phyloP scores from a whole-genome alignment of 2,329 filamentous ascomycete genomes.

The Alternaria alternata region DNA sequence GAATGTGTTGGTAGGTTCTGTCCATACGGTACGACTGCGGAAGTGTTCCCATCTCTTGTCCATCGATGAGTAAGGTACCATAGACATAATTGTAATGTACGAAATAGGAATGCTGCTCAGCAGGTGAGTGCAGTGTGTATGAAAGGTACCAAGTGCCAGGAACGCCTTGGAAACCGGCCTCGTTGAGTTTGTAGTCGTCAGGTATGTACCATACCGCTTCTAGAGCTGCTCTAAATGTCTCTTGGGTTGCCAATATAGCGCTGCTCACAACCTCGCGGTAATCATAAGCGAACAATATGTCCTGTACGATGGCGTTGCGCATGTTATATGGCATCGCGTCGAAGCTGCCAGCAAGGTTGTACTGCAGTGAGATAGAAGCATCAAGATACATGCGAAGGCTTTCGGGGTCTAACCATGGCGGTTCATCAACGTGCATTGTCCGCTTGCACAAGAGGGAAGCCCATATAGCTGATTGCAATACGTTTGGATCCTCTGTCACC shows the following conservation, averaged over 20 bases:
- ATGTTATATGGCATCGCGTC: conserved; percentile 44
- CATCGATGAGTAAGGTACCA: conserved; percentile 60
- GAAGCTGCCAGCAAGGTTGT: conserved; percentile 55
- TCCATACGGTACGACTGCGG: conserved; percentile 61
- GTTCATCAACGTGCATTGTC: conserved; percentile 51
- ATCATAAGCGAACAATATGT: conserved; percentile 55
- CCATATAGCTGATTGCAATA: conserved; percentile 59
- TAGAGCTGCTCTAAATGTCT: conserved; percentile 49
- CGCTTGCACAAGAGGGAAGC: conserved; percentile 65
- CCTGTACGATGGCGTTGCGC: conserved; percentile 56
- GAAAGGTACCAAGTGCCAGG: conserved; percentile 46
- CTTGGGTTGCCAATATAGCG: conserved; percentile 44
- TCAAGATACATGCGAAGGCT: conserved; percentile 44
- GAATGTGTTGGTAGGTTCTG: conserved; percentile 58
- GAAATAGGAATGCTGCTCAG: conserved; percentile 26
- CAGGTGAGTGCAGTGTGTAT: conserved; percentile 33
- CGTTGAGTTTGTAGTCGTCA: conserved; percentile 17
- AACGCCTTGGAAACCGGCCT: conserved; percentile 11
- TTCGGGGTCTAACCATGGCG: conserved; percentile 16
- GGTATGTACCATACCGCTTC: conserved; percentile 55
- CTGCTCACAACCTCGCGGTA: conserved; percentile 48
- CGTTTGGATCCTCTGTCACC: conserved; percentile 50
- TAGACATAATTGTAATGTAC: conserved; percentile 58
- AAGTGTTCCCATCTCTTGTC: conserved; percentile 60
- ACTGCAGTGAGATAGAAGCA: conserved; percentile 57